Base-by-base conservation (phyloP, 345 rosid species). In the Passiflora organensis region DNA sequence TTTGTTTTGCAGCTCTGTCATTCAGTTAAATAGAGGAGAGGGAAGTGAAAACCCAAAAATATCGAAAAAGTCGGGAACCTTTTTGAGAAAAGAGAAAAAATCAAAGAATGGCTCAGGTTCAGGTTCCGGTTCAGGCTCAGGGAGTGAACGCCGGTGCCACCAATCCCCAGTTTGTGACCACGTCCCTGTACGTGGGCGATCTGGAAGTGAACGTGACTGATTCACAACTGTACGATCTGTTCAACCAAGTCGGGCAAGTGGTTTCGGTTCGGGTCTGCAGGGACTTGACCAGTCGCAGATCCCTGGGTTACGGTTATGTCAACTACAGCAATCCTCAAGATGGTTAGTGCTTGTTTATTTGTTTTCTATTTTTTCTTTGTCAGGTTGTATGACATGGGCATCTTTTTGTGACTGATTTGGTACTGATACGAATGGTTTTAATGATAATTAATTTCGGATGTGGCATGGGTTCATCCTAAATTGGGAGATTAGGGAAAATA, bases 111-210 rank as follows among this genome's bases (percentile, higher is more conserved):
- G 89, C 91, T 48, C 95, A 82, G 70, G 80, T 71, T 69, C 87
- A 76, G 74, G 69, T 61, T 38, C 80, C 69, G 70, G 78, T 75
- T 55, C 96, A 80, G 63, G 63, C 59, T 49, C 85, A 72, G 66
- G 71, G 75, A 51, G 83, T 72, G 23, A 60, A 61, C 66, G 87
- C 84, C 48, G 64, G 72, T 13, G 73, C 50, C 8, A 64, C 58
- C 46, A 52, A 62, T 51, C 59, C 58, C 19, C 95, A 82, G 62
- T 79, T 76, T 19, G 80, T 63, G 37, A 73, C 93, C 57, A 91
- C 88, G 16, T 91, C 96, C 65, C 90, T 91, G 28, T 91, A 87
- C 50, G 96, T 91, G 9, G 96, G 98, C 45, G 96, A 91, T 82
- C 79, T 91, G 78, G 96, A 91, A 47, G 22, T 39, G 1, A 91